Conservation (phyloP, 495 filamentous ascomycete genomes). For the Hamigera avellanea region DNA sequence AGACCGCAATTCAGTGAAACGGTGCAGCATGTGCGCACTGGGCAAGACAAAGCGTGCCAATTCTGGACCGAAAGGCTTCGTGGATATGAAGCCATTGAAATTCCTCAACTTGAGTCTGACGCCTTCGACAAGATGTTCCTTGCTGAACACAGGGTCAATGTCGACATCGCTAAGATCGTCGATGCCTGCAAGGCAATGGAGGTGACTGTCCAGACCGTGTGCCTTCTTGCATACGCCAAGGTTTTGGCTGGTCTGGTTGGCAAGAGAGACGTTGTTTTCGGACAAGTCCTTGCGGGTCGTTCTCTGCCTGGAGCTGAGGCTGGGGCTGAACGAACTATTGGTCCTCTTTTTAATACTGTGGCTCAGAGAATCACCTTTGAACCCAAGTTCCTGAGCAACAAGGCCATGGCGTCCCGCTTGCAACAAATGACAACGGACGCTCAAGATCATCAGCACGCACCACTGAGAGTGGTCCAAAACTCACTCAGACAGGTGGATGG, state of each 20-base stretch:
- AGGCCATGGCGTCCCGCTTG: too few species aligned
- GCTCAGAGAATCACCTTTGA: too few species aligned
- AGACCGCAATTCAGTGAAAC: slow-evolving; percentile 19
- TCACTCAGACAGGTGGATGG: slow-evolving; percentile 14
- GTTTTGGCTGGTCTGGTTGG: slow-evolving; percentile 51
- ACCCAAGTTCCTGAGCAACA: too few species aligned
- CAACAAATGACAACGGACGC: too few species aligned
- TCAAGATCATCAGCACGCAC: slow-evolving; percentile 36
- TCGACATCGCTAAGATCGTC: slow-evolving; percentile 28
- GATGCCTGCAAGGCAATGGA: slow-evolving; percentile 42
- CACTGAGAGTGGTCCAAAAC: slow-evolving; percentile 18
- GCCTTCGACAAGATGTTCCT: slow-evolving; percentile 14
- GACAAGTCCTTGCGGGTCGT: slow-evolving; percentile 59
- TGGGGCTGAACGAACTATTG: too few species aligned
- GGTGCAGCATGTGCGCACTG: slow-evolving; percentile 14
- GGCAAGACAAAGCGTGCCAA: slow-evolving; percentile 12
- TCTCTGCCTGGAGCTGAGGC: slow-evolving; percentile 52
- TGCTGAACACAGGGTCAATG: slow-evolving; percentile 18
- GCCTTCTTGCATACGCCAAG: slow-evolving; percentile 59
- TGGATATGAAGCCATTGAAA: slow-evolving; percentile 12
- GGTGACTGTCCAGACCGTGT: slow-evolving; percentile 63
- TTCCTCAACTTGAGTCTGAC: slow-evolving; percentile 8
- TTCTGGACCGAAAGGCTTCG: slow-evolving; percentile 31
- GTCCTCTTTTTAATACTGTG: too few species aligned
- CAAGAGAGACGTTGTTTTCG: slow-evolving; percentile 58